Evolutionary conservation across 1,284 basidiomycete genomes (phyloP).

Genomic region (Pseudozyma thailandica): DNA sequence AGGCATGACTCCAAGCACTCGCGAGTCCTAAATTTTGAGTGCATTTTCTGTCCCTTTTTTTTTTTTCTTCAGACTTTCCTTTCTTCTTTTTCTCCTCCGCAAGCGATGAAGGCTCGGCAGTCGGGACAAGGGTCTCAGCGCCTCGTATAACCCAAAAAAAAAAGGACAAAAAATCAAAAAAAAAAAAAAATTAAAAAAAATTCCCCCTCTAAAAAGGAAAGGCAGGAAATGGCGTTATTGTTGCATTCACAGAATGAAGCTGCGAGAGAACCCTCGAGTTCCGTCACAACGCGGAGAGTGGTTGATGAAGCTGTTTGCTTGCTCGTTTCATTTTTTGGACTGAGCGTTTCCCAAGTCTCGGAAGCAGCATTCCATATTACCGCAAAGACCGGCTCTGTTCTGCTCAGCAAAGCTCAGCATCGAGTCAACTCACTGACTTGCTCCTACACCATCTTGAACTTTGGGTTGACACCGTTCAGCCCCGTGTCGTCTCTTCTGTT

Average conservation of each 20-base stretch:
- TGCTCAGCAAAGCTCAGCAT: background rate
- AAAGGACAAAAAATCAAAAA: background rate
- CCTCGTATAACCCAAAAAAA: background rate
- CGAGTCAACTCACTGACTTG: too few relatives aligned
- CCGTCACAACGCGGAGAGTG: too few relatives aligned
- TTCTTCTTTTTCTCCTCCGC: background rate
- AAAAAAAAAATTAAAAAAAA: too few relatives aligned
- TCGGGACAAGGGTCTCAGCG: constrained; percentile 22
- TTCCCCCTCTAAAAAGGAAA: too few relatives aligned
- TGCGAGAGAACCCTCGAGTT: too few relatives aligned
- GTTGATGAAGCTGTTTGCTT: background rate
- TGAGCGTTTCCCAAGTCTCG: background rate
- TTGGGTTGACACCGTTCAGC: too few relatives aligned
- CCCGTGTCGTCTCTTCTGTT: too few relatives aligned
- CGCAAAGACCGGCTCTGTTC: background rate
- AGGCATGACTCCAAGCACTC: constrained; percentile 6
- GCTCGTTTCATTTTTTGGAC: too few relatives aligned
- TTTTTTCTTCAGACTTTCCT: constrained; percentile 1
- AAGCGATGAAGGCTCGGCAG: background rate
- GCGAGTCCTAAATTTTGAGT: background rate
- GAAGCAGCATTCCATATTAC: too few relatives aligned
- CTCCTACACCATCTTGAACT: too few relatives aligned
- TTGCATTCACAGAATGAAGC: too few relatives aligned
- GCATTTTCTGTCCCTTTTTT: background rate
- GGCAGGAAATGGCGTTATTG: too few relatives aligned